These are phyloP conservation scores for Trichosporon faecale DNA, from an alignment of 1,284 basidiomycete species.

Conservation along the genomic window DNA sequence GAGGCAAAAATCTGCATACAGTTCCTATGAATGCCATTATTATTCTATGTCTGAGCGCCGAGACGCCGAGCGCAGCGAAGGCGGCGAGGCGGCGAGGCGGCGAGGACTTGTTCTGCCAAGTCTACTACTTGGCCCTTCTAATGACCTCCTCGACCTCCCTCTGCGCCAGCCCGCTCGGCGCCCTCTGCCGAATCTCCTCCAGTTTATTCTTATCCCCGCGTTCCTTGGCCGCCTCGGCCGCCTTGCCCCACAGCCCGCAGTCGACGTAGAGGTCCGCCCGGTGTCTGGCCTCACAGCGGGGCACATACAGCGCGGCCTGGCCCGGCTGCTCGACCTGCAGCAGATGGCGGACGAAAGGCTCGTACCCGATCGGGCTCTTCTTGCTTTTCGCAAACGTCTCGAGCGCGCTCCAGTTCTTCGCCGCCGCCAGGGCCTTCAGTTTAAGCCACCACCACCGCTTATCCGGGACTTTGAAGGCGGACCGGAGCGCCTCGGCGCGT, in stretches of 20 bases:
- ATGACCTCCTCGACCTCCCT: constrained; percentile 27
- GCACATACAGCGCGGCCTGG: constrained; percentile 71
- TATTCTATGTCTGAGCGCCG: not conserved
- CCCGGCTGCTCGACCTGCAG: constrained; percentile 55
- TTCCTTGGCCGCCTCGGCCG: constrained; percentile 82
- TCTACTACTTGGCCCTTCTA: constrained; percentile 24
- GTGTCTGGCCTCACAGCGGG: constrained; percentile 75
- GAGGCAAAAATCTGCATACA: constrained; percentile 6
- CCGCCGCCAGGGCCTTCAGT: constrained; percentile 71
- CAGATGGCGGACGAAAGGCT: constrained; percentile 69
- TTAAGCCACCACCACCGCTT: constrained; percentile 95
- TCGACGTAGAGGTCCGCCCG: constrained; percentile 79
- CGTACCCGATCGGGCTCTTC: constrained; percentile 91
- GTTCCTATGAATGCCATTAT: constrained; percentile 5
- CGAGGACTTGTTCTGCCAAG: no score
- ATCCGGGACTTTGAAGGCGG: constrained; percentile 86
- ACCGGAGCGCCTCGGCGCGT: constrained; percentile 77
- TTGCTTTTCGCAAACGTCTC: constrained; percentile 79
- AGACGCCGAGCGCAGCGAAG: no score
- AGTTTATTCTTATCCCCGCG: constrained; percentile 73
- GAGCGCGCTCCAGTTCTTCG: constrained; percentile 76
- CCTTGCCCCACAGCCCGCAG: constrained; percentile 82
- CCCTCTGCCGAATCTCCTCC: constrained; percentile 49
- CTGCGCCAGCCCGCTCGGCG: constrained; percentile 16
- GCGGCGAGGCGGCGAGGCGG: not conserved